Base-by-base conservation (phyloP, 345 rosid genomes). In the Syzygium jambos region DNA sequence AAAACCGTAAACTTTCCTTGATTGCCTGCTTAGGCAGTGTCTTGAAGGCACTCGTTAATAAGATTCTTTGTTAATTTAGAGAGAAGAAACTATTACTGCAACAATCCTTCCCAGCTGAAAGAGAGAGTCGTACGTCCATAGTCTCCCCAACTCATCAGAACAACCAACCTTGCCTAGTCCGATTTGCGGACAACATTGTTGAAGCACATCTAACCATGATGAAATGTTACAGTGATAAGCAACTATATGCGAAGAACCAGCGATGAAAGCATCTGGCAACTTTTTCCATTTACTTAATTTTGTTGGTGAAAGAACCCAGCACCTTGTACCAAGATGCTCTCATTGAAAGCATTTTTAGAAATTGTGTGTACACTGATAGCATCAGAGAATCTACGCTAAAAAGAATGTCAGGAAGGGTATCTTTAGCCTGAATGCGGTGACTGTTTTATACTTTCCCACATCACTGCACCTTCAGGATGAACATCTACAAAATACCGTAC, bases 391-490 rank as follows among this genome's bases (percentile, higher is more conserved):
- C 80, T 19, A 38, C 49, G 38, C 80, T 73, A 34, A 38, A 73
- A 73, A 34, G 49, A 73, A 73, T 73, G 80, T 73, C 80, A 38
- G 80, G 49, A 73, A 73, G 80, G 46, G 25, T 73, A 73, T 34
- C 80, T 73, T 38, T 73, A 34, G 80, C 13, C 49, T 9, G 49
- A 73, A 38, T 38, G 86, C 78, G 91, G 86, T 19, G 57, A 86
- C 23, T 84, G 92, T 89, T 89, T 92, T 93, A 96, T 86, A 92
- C 90, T 94, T 92, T 91, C 89, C 99, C 99, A 96, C 88, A 89
- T 86, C n/a, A 91, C 91, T 78, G 94, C 95, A 87, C 95, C 98
- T 88, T 96, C 94, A 87, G 98, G 98, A 88, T 97, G 97, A 52
- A 91, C 91, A 87, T 90, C 88, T 25, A 97, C 98, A 88, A 94